Evolutionary conservation across 2,329 filamentous ascomycete species (phyloP).

Genomic region (Arthrobotrys musiformis): DNA sequence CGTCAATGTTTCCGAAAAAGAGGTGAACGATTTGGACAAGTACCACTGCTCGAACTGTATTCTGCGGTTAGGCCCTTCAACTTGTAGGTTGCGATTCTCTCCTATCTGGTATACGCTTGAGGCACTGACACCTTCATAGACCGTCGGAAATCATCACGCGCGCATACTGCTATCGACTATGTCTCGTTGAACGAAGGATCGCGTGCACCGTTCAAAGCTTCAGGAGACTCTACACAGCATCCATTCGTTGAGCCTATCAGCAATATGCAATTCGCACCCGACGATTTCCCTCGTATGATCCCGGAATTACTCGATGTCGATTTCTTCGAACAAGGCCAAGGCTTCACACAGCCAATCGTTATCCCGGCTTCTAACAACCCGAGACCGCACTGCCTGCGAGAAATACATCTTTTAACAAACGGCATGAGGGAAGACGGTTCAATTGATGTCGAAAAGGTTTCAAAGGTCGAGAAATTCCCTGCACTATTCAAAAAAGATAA

Average conservation of each 20-base stretch:
- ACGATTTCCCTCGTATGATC: conserved; percentile 73
- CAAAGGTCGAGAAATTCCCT: conserved; percentile 44
- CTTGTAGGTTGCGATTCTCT: conserved; percentile 64
- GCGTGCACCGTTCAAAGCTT: conserved; percentile 69
- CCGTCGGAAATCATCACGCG: conserved; percentile 71
- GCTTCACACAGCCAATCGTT: conserved; percentile 75
- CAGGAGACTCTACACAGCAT: conserved; percentile 73
- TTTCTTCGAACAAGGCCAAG: conserved; percentile 70
- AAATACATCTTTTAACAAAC: conserved; percentile 42
- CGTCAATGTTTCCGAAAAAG: conserved; percentile 73
- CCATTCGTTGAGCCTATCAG: conserved; percentile 76
- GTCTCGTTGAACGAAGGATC: conserved; percentile 73
- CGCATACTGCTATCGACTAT: conserved; percentile 75
- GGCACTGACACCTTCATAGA: conserved; percentile 63
- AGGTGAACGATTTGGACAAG: conserved; percentile 75
- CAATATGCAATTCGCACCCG: conserved; percentile 70
- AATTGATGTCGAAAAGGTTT: conserved; percentile 46
- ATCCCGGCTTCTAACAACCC: conserved; percentile 73
- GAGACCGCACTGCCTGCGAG: conserved; percentile 62
- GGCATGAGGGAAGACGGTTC: conserved; percentile 47
- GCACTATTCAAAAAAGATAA: conserved; percentile 54
- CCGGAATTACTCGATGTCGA: conserved; percentile 73
- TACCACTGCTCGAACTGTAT: conserved; percentile 73
- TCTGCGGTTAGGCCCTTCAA: conserved; percentile 71
- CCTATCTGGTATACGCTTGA: conserved; percentile 57